Evolutionary conservation across 1,284 basidiomycete genomes (phyloP).

Genomic region (Anthracocystis panici-leucophaei): DNA sequence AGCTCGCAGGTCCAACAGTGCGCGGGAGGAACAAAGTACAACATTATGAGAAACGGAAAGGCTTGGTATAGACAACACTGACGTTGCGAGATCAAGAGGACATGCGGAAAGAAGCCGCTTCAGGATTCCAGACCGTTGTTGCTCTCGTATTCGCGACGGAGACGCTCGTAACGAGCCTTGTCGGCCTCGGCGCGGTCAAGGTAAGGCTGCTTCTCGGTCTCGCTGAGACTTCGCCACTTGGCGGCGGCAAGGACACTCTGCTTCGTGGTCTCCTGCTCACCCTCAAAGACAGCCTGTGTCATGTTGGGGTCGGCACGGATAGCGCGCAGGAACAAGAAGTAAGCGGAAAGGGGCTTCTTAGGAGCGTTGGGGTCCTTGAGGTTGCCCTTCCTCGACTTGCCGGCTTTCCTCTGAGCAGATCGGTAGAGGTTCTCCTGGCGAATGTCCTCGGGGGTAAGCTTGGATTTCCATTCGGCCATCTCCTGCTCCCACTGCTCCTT

Average conservation of each 20-base stretch:
- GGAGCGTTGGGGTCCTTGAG: slow-evolving; percentile 97
- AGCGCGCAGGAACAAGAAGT: slow-evolving; percentile 90
- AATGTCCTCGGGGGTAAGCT: slow-evolving; percentile 92
- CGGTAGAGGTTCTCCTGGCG: slow-evolving; percentile 91
- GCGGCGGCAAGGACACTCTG: slow-evolving; percentile 93
- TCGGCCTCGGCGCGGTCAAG: slow-evolving; percentile 62
- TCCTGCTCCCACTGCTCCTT: slow-evolving; percentile 86
- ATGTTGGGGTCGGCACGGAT: slow-evolving; percentile 63
- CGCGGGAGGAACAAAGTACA: slow-evolving; percentile 24
- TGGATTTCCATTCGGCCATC: slow-evolving; percentile 85
- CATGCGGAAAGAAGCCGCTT: slow-evolving; percentile 5
- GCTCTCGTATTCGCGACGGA: slow-evolving; percentile 61
- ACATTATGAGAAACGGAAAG: slow-evolving; percentile 17
- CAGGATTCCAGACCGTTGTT: slow-evolving; percentile 33
- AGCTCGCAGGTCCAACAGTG: neutral
- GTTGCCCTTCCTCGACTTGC: slow-evolving; percentile 91
- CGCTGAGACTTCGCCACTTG: slow-evolving; percentile 89
- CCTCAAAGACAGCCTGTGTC: slow-evolving; percentile 82
- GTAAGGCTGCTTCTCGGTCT: slow-evolving; percentile 79
- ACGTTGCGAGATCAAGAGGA: neutral
- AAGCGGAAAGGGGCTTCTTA: slow-evolving; percentile 93
- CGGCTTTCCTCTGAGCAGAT: slow-evolving; percentile 90
- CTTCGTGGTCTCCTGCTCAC: slow-evolving; percentile 91
- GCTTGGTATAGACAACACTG: slow-evolving; percentile 31
- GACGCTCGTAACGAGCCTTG: slow-evolving; percentile 63